A percentile compares a stretch with the other conserved stretches of the same genome.
These are phyloP conservation scores for Aspergillus quadrilineatus DNA, from an alignment of 2,329 filamentous ascomycete genomes.

Conservation along the genomic window DNA sequence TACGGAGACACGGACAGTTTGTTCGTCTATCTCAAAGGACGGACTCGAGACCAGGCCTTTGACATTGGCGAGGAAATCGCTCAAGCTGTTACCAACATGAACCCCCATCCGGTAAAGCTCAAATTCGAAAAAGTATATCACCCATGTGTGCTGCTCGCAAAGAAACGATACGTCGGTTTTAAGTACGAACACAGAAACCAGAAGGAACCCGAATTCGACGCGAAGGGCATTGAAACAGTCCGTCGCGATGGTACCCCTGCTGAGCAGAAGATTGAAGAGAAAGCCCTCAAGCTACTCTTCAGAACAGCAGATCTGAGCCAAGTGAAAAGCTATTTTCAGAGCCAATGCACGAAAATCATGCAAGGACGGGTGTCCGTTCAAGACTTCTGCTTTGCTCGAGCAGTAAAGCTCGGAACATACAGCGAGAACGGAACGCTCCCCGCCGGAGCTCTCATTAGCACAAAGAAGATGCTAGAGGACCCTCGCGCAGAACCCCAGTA, in stretches of 20 bases:
- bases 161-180: constrained; percentile 97
- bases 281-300: constrained; percentile 83
- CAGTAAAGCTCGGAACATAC: constrained; percentile 88
- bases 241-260: constrained; percentile 91
- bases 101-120: constrained; percentile 87
- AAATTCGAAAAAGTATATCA: constrained; percentile 99
- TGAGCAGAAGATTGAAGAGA: constrained; percentile 95
- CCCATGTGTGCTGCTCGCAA: constrained; percentile 88
- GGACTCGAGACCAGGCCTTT: constrained; percentile 85
- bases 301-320: constrained; percentile 83
- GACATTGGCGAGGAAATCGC: constrained; percentile 90
- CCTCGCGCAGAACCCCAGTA: constrained; percentile 87
- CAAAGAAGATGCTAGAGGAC: constrained; percentile 81
- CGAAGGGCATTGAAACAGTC: constrained; percentile 97
- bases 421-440: constrained; percentile 76
- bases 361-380: constrained; percentile 81
- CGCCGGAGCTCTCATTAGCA: constrained; percentile 84
- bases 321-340: constrained; percentile 86
- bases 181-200: constrained; percentile 84
- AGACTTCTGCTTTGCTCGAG: constrained; percentile 92
- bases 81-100: constrained; percentile 79
- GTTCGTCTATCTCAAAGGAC: constrained; percentile 85
- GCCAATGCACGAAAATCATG: constrained; percentile 91
- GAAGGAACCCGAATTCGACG: constrained; percentile 82
- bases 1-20: constrained; percentile 97